Base-by-base conservation (phyloP, 169 alveolate species). In the Cryptosporidium sp. region DNA sequence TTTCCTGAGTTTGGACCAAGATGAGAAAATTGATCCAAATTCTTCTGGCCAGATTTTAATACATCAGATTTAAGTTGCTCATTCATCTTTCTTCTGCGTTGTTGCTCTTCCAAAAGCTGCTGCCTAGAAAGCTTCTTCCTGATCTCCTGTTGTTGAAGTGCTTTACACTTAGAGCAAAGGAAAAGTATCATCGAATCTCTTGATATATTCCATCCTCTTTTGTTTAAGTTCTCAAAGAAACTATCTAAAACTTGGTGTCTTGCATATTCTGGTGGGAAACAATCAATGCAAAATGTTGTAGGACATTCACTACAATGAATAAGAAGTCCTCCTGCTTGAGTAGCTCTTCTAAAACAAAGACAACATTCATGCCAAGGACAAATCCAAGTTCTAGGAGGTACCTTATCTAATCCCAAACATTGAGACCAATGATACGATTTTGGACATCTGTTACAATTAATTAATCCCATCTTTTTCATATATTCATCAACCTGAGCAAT, bases 351-450 rank as follows among this genome's bases (percentile, higher is more conserved):
- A 92, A 94, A 94, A 72, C 98, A 96, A 37, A 94, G 87, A 56
- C 97, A 94, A 58, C 98, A 96, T 86, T 95, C 97, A 84, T 96
- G 98, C 98, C 98, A 96, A 53, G 96, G 91, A 60, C 98, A 96
- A 4, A 96, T 91, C 97, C 97, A 96, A 51, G 97, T 94, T 70
- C 94, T 72, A 75, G 91, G 73, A 85, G 93, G 37, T 93, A 94
- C 86, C 58, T 85, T 91, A 16, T 84, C 86, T 3, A 85, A 56
- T 62, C 92, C 91, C 60, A 91, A 87, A 39, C 86, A 96, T 67
- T 97, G 95, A 60, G 94, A 87, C 84, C 94, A 95, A 91, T 96
- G 98, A 92, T 95, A 96, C 5, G 95, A 92, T 87, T 94, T 94
- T n/a, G 98, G 98, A 75, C 98, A 96, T 26, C 97, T 85, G 87